phyloP scores from a whole-genome alignment of 345 rosid species.

The Citrus medica region DNA sequence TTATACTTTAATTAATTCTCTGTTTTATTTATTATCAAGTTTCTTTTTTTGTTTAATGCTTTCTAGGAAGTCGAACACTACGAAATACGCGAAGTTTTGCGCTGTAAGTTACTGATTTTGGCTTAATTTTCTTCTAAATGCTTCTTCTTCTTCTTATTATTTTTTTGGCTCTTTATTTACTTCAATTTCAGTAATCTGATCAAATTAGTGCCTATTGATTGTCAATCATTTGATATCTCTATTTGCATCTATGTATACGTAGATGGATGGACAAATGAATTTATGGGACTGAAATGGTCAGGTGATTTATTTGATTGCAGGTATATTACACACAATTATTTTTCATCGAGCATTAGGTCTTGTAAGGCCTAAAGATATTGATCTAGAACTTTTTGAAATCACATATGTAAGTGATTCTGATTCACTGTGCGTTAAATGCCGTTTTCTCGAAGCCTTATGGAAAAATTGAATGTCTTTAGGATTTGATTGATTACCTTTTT shows the following conservation, averaged over 20 bases:
- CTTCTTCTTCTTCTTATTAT: neutral
- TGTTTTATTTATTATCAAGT: neutral
- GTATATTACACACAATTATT: constrained; percentile 81
- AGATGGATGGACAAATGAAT: neutral
- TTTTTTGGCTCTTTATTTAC: neutral
- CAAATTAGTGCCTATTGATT: neutral
- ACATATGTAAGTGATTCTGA: constrained; percentile 60
- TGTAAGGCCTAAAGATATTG: constrained; percentile 87
- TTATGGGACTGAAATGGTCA: neutral
- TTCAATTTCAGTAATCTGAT: neutral
- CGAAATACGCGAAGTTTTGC: constrained; percentile 83
- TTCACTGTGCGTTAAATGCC: neutral
- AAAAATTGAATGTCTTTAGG: neutral
- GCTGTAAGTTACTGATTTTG: constrained; percentile 51
- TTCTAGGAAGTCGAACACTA: constrained; percentile 77
- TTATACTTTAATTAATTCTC: neutral
- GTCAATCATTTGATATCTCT: neutral
- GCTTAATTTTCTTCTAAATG: neutral
- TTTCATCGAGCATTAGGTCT: constrained; percentile 95
- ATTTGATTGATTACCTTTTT: neutral
- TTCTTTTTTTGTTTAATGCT: neutral
- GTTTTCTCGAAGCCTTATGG: neutral
- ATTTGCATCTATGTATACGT: neutral
- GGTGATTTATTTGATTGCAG: constrained; percentile 36
- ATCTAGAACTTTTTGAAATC: constrained; percentile 82